Percentiles rank a stretch among this genome's conserved stretches.
phyloP scores from a whole-genome alignment of 2,329 filamentous ascomycete species.

The Hymenoscyphus scutula region DNA sequence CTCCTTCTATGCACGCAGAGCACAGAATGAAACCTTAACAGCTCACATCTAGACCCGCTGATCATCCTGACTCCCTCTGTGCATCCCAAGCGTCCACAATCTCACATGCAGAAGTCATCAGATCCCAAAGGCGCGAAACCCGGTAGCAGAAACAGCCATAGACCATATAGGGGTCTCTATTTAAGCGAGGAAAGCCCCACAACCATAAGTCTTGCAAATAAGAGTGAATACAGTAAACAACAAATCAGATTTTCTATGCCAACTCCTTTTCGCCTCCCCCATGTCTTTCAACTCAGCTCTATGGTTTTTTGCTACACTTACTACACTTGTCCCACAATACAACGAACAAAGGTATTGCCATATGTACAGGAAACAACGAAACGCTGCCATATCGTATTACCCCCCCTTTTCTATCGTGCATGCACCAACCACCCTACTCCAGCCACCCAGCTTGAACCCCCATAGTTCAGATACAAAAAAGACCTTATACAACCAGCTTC shows the following conservation, averaged over 20 bases:
- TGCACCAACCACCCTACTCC: not conserved
- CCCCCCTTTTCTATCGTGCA: no score
- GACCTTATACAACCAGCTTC: not conserved
- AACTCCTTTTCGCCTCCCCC: no score
- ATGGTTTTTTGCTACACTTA: not conserved
- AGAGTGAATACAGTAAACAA: not conserved
- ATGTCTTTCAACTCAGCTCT: not conserved
- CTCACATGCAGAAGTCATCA: not conserved
- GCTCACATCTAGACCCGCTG: not conserved
- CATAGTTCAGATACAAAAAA: not conserved
- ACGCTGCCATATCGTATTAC: not conserved
- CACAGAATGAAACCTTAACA: not conserved
- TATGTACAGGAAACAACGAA: not conserved
- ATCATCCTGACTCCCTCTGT: not conserved
- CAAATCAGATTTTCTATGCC: not conserved
- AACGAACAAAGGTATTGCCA: not conserved
- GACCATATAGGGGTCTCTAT: not conserved
- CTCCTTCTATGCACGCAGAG: not conserved
- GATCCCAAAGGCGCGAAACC: not conserved
- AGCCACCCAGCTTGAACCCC: not conserved
- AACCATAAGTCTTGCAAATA: not conserved
- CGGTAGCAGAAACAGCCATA: not conserved
- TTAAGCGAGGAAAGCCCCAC: not conserved
- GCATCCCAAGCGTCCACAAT: not conserved
- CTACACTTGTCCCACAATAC: not conserved